phyloP scores from a whole-genome alignment of 139 green algal genomes.

The Pseudopediastrum boryanum region DNA sequence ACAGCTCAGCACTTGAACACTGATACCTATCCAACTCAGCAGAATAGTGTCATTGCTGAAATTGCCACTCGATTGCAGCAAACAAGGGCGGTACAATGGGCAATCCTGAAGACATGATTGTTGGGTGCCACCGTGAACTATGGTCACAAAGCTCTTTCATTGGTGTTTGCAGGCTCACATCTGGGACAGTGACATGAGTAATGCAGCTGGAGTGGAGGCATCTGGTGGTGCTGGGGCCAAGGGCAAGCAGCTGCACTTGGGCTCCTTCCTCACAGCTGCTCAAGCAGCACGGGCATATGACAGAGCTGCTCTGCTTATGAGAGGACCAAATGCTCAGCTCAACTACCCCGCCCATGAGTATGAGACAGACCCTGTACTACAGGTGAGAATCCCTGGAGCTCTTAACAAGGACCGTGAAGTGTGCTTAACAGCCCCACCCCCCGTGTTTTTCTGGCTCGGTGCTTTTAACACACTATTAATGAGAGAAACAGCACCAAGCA shows the following conservation, averaged over 20 bases:
- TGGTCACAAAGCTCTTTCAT: too few species aligned
- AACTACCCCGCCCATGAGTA: conserved; percentile 42
- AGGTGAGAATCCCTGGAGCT: not conserved
- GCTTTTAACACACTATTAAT: not conserved
- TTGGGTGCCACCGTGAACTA: too few species aligned
- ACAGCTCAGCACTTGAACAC: too few species aligned
- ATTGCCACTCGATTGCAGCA: too few species aligned
- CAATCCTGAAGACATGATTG: too few species aligned
- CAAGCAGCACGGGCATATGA: conserved; percentile 48
- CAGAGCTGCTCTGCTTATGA: conserved; percentile 44
- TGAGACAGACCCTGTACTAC: conserved; percentile 34
- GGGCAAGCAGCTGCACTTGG: conserved; percentile 51
- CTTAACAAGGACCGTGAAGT: not conserved
- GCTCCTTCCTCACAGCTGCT: conserved; percentile 37
- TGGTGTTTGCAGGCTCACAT: conserved; percentile 15
- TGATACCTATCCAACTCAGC: too few species aligned
- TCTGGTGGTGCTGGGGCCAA: conserved; percentile 20
- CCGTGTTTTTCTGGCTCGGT: not conserved
- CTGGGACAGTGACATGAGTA: conserved; percentile 33
- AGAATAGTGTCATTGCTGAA: too few species aligned
- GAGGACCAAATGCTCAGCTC: conserved; percentile 31
- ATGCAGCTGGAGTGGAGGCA: conserved; percentile 18
- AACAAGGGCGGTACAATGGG: too few species aligned
- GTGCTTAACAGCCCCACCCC: not conserved
- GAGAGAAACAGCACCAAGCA: not conserved